Conservation (phyloP, 139 green algal genomes). For the Chlamydomonas sphaeroides region DNA sequence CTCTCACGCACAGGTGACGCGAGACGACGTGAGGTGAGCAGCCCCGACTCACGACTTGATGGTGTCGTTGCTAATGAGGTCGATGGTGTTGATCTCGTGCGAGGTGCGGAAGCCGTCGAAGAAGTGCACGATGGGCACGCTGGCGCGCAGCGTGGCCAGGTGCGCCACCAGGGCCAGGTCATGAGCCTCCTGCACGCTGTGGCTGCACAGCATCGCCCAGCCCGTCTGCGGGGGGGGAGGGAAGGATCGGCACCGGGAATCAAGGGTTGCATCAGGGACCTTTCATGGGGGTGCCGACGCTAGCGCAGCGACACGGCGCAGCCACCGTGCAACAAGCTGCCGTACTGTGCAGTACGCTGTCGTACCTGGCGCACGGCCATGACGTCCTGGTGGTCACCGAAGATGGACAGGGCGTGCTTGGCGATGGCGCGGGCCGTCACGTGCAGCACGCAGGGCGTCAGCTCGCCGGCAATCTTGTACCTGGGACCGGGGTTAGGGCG, state of each 20-base stretch:
- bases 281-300: no score
- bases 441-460: constrained; percentile 69
- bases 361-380: constrained; percentile 65
- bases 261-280: no score
- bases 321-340: no score
- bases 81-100: constrained; percentile 63
- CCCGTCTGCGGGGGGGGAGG: no score
- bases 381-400: constrained; percentile 72
- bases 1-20: no score
- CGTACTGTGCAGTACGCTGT: no score
- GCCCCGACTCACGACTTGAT: no score
- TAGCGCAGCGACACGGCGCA: no score
- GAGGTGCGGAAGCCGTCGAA: constrained; percentile 61
- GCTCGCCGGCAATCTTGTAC: constrained; percentile 75
- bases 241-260: no score
- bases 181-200: constrained; percentile 72
- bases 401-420: constrained; percentile 68
- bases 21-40: no score
- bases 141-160: constrained; percentile 61
- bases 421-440: constrained; percentile 64
- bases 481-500: no score
- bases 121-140: constrained; percentile 59
- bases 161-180: constrained; percentile 66
- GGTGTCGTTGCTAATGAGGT: neutral
- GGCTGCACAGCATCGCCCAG: constrained; percentile 65